phyloP scores from a whole-genome alignment of 1,139 yeast genomes.

The Pichia inconspicua region DNA sequence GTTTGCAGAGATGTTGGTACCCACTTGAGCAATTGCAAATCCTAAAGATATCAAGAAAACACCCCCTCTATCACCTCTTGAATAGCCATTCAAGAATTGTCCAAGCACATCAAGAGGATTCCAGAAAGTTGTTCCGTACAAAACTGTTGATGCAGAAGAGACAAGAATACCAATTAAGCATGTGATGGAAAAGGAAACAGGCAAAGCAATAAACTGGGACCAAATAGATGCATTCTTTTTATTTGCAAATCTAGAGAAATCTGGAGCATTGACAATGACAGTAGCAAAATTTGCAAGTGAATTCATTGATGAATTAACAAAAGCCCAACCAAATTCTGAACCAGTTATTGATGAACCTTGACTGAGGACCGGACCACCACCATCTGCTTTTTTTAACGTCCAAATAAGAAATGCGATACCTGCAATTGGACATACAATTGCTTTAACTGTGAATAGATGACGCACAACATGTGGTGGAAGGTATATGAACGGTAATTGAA shows the following conservation, averaged over 20 bases:
- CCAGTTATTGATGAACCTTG: slow-evolving; percentile 45
- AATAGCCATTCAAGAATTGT: slow-evolving; percentile 50
- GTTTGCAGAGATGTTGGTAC: slow-evolving; percentile 89
- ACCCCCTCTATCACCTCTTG: slow-evolving; percentile 77
- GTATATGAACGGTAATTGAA: slow-evolving; percentile 70
- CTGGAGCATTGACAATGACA: slow-evolving; percentile 80
- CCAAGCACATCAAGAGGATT: slow-evolving; percentile 74
- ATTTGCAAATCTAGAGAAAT: slow-evolving; percentile 76
- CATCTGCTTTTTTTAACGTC: slow-evolving; percentile 70
- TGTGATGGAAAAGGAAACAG: slow-evolving; percentile 70
- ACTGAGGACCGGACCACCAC: slow-evolving; percentile 61
- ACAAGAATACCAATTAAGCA: slow-evolving; percentile 82
- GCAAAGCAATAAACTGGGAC: slow-evolving; percentile 60
- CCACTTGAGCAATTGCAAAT: slow-evolving; percentile 78
- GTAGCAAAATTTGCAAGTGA: slow-evolving; percentile 83
- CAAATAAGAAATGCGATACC: slow-evolving; percentile 74
- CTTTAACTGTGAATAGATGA: slow-evolving; percentile 74
- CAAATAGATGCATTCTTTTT: slow-evolving; percentile 41
- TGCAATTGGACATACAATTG: slow-evolving; percentile 69
- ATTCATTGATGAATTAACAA: slow-evolving; percentile 70
- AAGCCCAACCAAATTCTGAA: slow-evolving; percentile 70
- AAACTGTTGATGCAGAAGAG: slow-evolving; percentile 65
- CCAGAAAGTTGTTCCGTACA: slow-evolving; percentile 74
- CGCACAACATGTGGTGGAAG: slow-evolving; percentile 76
- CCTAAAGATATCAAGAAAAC: slow-evolving; percentile 73